phyloP scores from a whole-genome alignment of 352 stramenopile species.

The Hyaloperonospora arabidopsidis region DNA sequence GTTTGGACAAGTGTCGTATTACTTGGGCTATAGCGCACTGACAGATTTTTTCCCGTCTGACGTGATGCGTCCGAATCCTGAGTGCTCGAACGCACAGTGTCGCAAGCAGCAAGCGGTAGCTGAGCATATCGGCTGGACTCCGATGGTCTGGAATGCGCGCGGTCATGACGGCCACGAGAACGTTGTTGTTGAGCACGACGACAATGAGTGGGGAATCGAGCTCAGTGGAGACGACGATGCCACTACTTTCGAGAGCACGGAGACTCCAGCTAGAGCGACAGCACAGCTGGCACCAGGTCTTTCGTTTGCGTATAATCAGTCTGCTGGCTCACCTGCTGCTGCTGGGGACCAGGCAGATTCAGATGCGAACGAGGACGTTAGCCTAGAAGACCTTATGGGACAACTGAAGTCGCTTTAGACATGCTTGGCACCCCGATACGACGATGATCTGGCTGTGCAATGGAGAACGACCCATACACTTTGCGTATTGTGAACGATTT shows the following conservation, averaged over 20 bases:
- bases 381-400: constrained; percentile 72
- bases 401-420: constrained; percentile 66
- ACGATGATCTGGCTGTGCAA: no score
- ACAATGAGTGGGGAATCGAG: constrained; percentile 88
- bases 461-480: no score
- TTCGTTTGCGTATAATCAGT: constrained; percentile 55
- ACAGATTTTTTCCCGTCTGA: constrained; percentile 82
- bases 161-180: constrained; percentile 46
- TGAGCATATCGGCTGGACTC: constrained; percentile 48
- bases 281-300: constrained; percentile 39
- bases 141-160: constrained; percentile 61
- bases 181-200: constrained; percentile 45
- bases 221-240: constrained; percentile 28
- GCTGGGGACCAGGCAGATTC: constrained; percentile 21
- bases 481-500: no score
- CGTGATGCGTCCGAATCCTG: constrained; percentile 75
- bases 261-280: constrained; percentile 7
- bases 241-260: background rate
- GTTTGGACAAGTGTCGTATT: constrained; percentile 86
- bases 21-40: constrained; percentile 82
- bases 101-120: constrained; percentile 50
- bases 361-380: constrained; percentile 37
- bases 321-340: constrained; percentile 2
- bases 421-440: constrained; percentile 24
- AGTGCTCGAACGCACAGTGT: constrained; percentile 78